These are phyloP conservation scores for Trichosporon inkin DNA, from an alignment of 1,284 basidiomycete genomes.

Conservation along the genomic window DNA sequence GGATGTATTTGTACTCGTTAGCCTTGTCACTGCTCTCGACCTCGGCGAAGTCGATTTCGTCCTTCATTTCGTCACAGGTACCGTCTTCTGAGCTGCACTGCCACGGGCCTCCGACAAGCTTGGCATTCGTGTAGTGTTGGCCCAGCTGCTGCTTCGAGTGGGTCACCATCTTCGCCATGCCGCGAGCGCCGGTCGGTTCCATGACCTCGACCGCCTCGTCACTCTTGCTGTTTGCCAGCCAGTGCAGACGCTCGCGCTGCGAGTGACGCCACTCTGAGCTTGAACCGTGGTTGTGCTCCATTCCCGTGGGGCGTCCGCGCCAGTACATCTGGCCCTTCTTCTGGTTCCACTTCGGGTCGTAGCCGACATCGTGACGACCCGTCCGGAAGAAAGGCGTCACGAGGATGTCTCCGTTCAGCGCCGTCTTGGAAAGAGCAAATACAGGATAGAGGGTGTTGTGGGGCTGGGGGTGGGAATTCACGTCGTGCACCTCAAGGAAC, in stretches of 20 bases:
- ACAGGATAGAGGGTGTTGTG: constrained; percentile 50
- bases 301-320: constrained; percentile 48
- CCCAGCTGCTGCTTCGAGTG: constrained; percentile 36
- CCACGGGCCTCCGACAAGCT: constrained; percentile 46
- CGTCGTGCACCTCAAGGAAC: constrained; percentile 45
- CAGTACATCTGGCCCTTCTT: constrained; percentile 50
- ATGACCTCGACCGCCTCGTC: constrained; percentile 31
- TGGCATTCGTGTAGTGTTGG: constrained; percentile 49
- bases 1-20: constrained; percentile 51
- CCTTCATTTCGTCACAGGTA: constrained; percentile 48
- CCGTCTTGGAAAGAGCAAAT: constrained; percentile 46
- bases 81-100: constrained; percentile 49
- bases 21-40: constrained; percentile 43
- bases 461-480: constrained; percentile 44
- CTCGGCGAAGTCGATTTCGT: constrained; percentile 43
- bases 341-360: constrained; percentile 45
- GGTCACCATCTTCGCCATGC: constrained; percentile 36
- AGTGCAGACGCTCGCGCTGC: constrained; percentile 49
- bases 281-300: constrained; percentile 44
- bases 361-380: constrained; percentile 43
- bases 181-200: constrained; percentile 36
- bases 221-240: constrained; percentile 43
- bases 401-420: constrained; percentile 49
- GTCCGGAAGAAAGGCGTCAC: constrained; percentile 49
- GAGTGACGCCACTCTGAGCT: constrained; percentile 46